A percentile compares a stretch with the other conserved stretches of the same genome.
phyloP scores from a whole-genome alignment of 129 eudicot species.

The Artemisia tridentata region DNA sequence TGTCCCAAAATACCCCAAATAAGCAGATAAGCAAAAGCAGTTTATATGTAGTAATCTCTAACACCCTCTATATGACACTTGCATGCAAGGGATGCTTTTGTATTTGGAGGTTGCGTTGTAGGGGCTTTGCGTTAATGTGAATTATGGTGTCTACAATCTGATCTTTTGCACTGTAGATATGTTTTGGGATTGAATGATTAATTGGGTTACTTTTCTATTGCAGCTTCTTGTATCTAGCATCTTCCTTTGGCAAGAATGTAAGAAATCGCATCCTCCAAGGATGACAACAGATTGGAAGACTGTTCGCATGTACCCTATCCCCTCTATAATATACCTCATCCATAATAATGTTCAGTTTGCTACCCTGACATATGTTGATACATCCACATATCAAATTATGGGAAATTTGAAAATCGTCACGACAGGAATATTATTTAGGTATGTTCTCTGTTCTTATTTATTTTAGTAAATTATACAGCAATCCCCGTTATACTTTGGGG shows the following conservation, averaged over 20 bases:
- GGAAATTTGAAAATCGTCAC: slow-evolving; percentile 86
- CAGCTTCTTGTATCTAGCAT: slow-evolving; percentile 75
- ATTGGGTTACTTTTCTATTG: slow-evolving; percentile 22
- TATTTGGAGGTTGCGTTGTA: slow-evolving; percentile 9
- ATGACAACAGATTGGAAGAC: slow-evolving; percentile 83
- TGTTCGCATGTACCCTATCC: slow-evolving; percentile 74
- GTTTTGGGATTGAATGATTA: slow-evolving; percentile 1
- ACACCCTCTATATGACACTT: background rate
- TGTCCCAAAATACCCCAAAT: too few relatives aligned
- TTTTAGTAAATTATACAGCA: slow-evolving; percentile 5
- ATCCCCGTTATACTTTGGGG: background rate
- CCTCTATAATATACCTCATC: slow-evolving; percentile 81
- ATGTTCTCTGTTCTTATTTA: slow-evolving; percentile 8
- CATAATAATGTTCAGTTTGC: slow-evolving; percentile 92
- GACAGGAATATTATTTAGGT: slow-evolving; percentile 74
- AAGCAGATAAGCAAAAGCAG: too few relatives aligned
- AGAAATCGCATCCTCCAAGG: slow-evolving; percentile 61
- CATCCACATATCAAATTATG: slow-evolving; percentile 85
- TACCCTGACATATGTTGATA: slow-evolving; percentile 80
- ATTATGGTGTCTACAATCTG: slow-evolving; percentile 17
- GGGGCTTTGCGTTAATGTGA: slow-evolving; percentile 9
- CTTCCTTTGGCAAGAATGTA: slow-evolving; percentile 66
- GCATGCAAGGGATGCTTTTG: background rate
- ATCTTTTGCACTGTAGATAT: background rate
- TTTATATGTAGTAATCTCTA: too few relatives aligned